Evolutionary conservation across 495 filamentous ascomycete genomes (phyloP).

Genomic region (Penicillium longicatenatum): DNA sequence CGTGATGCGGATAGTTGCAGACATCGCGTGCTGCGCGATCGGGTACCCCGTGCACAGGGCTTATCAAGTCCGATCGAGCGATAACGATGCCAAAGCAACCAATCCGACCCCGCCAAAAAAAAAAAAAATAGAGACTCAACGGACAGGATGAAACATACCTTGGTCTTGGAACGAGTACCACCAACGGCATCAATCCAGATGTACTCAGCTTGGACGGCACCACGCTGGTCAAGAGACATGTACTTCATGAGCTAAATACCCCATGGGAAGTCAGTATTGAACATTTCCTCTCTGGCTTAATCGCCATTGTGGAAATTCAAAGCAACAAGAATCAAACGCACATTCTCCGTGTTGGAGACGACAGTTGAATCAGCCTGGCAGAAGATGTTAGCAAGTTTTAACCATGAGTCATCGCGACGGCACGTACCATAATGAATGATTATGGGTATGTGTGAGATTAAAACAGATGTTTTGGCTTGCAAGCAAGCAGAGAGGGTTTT

Average conservation of each 20-base stretch:
- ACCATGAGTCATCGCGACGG: conserved; percentile 14
- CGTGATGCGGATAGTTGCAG: conserved; percentile 40
- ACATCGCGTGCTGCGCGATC: conserved; percentile 23
- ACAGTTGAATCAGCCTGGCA: conserved; percentile 53
- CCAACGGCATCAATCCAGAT: conserved; percentile 90
- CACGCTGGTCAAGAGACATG: conserved; percentile 86
- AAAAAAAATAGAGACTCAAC: not conserved
- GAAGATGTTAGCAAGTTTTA: not conserved
- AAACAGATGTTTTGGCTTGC: conserved; percentile 30
- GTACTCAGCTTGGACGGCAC: conserved; percentile 86
- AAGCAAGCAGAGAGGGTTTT: conserved; percentile 22
- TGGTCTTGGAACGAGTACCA: conserved; percentile 84
- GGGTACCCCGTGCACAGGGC: conserved; percentile 33
- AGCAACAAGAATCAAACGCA: conserved; percentile 48
- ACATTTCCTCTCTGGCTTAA: conserved; percentile 36
- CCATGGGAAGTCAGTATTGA: conserved; percentile 41
- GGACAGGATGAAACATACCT: conserved; percentile 61
- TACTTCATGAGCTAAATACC: conserved; percentile 82
- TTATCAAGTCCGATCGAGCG: conserved; percentile 26
- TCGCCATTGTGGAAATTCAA: conserved; percentile 39
- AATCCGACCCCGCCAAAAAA: conserved; percentile 1
- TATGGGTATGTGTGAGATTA: conserved; percentile 42
- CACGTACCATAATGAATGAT: conserved; percentile 48
- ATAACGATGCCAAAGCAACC: not conserved
- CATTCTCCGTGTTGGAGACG: conserved; percentile 72